Conservation (phyloP, 1,284 basidiomycete genomes). For the Pisolithus thermaeus region DNA sequence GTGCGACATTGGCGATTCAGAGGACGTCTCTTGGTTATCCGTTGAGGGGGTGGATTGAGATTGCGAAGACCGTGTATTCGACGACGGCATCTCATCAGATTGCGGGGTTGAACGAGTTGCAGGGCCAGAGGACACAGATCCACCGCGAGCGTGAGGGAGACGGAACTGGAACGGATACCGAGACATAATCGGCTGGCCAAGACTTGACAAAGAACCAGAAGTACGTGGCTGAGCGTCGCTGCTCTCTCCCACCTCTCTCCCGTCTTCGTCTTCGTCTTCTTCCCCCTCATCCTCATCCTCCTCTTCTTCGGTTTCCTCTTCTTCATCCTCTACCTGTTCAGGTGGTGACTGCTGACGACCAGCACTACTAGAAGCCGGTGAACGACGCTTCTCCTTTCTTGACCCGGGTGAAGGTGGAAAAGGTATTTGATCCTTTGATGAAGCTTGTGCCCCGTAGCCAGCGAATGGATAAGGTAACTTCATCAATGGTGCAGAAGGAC, state of each 20-base stretch:
- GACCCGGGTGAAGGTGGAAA: slow-evolving; percentile 61
- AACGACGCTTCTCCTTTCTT: slow-evolving; percentile 30
- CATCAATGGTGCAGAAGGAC: slow-evolving; percentile 34
- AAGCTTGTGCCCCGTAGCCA: slow-evolving; percentile 47
- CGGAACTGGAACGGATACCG: slow-evolving; percentile 69
- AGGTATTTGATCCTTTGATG: slow-evolving; percentile 56
- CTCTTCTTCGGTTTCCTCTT: slow-evolving; percentile 28
- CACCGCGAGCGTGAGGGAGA: slow-evolving; percentile 41
- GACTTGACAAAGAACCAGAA: slow-evolving; percentile 72
- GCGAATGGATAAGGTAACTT: slow-evolving; percentile 60
- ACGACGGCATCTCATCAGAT: slow-evolving; percentile 32
- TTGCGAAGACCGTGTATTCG: slow-evolving; percentile 37
- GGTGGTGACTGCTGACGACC: slow-evolving; percentile 14
- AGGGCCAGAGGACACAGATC: slow-evolving; percentile 36
- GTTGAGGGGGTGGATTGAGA: slow-evolving; percentile 50
- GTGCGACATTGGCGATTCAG: slow-evolving; percentile 42
- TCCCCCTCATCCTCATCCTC: slow-evolving; percentile 27
- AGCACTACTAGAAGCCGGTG: slow-evolving; percentile 17
- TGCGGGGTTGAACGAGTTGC: slow-evolving; percentile 31
- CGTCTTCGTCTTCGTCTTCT: slow-evolving; percentile 30
- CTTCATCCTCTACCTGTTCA: slow-evolving; percentile 19
- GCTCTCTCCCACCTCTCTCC: slow-evolving; percentile 33
- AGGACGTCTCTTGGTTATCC: slow-evolving; percentile 48
- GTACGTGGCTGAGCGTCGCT: slow-evolving; percentile 50
- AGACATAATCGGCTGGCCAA: slow-evolving; percentile 66